Conservation (phyloP, 2,329 filamentous ascomycete species). For the Coniochaeta ligniaria region DNA sequence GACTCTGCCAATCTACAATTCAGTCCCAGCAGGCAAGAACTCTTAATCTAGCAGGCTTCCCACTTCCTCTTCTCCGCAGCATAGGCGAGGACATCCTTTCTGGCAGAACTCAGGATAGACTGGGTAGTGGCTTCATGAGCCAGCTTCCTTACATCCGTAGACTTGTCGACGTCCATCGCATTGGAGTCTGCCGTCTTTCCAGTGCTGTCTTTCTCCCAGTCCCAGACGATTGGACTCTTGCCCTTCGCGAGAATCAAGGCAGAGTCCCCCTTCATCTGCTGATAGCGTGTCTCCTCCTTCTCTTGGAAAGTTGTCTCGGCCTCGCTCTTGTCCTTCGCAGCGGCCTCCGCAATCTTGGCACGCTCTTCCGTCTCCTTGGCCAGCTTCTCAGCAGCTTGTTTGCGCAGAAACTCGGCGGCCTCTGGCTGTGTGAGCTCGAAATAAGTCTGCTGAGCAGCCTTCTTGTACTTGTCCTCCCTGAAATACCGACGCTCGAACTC, state of each 20-base stretch:
- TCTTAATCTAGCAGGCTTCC: too few relatives aligned
- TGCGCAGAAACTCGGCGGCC: background rate
- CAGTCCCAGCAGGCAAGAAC: too few relatives aligned
- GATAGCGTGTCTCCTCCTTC: background rate
- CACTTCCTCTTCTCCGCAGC: too few relatives aligned
- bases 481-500: background rate
- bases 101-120: too few relatives aligned
- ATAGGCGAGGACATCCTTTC: too few relatives aligned
- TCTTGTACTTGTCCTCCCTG: background rate
- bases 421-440: background rate
- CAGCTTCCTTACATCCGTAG: background rate
- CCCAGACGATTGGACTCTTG: background rate
- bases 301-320: background rate
- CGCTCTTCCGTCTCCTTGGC: background rate
- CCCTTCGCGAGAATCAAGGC: background rate
- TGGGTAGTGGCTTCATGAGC: too few relatives aligned
- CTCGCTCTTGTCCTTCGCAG: background rate
- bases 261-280: background rate
- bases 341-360: background rate
- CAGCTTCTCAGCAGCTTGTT: background rate
- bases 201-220: background rate
- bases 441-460: background rate
- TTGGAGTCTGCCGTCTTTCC: background rate
- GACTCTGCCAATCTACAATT: too few relatives aligned
- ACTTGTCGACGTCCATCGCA: background rate